A percentile compares a stretch with the other conserved stretches of the same genome.
phyloP scores from a whole-genome alignment of 2,329 filamentous ascomycete genomes.

The Aspergillus pseudotamarii region DNA sequence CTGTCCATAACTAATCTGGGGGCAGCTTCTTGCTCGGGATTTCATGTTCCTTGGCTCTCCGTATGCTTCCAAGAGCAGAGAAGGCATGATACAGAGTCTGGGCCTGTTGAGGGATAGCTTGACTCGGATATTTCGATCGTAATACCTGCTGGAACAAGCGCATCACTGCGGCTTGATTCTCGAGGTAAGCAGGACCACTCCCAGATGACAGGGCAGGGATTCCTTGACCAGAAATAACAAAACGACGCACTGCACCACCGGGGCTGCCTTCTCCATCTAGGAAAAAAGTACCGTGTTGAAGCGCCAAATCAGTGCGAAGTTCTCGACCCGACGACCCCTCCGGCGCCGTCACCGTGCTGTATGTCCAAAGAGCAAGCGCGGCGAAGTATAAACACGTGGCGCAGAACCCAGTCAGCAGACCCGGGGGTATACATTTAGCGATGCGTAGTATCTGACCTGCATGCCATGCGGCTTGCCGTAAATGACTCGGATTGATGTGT shows the following conservation, averaged over 20 bases:
- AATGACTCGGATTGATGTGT: constrained; percentile 41
- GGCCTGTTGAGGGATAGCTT: background rate
- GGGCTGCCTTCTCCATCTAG: constrained; percentile 59
- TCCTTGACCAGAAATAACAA: constrained; percentile 60
- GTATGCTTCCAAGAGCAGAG: background rate
- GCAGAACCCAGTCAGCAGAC: constrained; percentile 65
- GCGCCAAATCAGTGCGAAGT: constrained; percentile 41
- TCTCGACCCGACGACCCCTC: background rate
- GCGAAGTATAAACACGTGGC: constrained; percentile 72
- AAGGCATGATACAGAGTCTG: background rate
- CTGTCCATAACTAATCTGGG: background rate
- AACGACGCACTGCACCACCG: constrained; percentile 55
- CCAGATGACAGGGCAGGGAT: constrained; percentile 53
- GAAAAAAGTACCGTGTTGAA: constrained; percentile 44
- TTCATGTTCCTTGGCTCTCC: background rate
- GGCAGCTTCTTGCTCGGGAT: background rate
- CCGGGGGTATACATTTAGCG: constrained; percentile 57
- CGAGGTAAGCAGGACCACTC: constrained; percentile 42
- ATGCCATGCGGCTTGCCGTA: constrained; percentile 60
- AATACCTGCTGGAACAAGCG: constrained; percentile 61
- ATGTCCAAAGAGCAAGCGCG: constrained; percentile 69
- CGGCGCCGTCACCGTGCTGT: constrained; percentile 56
- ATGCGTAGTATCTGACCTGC: constrained; percentile 68
- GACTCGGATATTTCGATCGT: constrained; percentile 44
- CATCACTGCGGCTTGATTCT: constrained; percentile 63